phyloP scores from a whole-genome alignment of 106 monocot species.

The Xerophyta viscosa region DNA sequence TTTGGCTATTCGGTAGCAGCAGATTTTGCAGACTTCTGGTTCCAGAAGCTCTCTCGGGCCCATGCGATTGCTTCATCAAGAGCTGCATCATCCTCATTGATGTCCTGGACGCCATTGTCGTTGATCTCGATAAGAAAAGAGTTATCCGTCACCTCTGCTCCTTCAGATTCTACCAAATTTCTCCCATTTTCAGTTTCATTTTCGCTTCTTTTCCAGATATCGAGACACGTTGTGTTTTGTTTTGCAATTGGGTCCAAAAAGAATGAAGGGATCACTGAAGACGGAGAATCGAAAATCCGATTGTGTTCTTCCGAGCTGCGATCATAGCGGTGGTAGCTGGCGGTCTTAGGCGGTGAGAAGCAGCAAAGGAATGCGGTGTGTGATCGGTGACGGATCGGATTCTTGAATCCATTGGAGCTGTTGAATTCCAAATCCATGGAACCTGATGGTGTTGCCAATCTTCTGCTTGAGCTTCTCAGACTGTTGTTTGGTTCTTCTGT shows the following conservation, averaged over 20 bases:
- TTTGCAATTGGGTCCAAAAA: conserved; percentile 15
- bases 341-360: conserved; percentile 25
- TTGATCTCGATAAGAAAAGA: conserved; percentile 18
- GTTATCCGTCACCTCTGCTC: conserved; percentile 12
- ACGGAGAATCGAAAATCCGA: conserved; percentile 11
- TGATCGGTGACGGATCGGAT: conserved; percentile 1
- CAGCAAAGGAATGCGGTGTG: conserved; percentile 11
- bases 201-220: neutral
- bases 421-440: neutral
- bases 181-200: conserved; percentile 15
- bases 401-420: neutral
- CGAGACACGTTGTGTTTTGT: neutral
- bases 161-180: conserved; percentile 13
- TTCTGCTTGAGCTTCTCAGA: neutral
- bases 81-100: too few relatives aligned
- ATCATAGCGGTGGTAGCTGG: conserved; percentile 9
- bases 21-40: too few relatives aligned
- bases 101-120: neutral
- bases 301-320: neutral
- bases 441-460: neutral
- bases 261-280: conserved; percentile 21
- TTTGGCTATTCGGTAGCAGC: too few relatives aligned
- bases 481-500: conserved; percentile 3
- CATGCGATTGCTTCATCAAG: too few relatives aligned
- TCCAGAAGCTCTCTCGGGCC: too few relatives aligned